Percentiles rank a stretch among this genome's conserved stretches.
Evolutionary conservation across 306 rosid genomes (phyloP).

Genomic region (Glycine latifolia): DNA sequence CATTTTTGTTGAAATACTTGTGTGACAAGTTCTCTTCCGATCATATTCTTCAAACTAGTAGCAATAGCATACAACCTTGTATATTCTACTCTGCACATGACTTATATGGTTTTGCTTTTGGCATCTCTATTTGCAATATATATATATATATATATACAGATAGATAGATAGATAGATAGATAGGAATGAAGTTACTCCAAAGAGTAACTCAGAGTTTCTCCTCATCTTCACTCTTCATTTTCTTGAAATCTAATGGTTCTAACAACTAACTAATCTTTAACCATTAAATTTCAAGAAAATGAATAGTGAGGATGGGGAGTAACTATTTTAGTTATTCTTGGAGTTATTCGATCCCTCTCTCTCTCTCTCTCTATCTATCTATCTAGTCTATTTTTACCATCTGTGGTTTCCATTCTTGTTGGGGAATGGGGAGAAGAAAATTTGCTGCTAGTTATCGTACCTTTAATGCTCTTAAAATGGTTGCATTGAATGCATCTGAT

Average conservation of each 20-base stretch:
- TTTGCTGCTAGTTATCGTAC: conserved; percentile 8
- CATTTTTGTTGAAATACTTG: neutral
- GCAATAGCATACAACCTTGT: neutral
- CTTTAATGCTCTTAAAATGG: neutral
- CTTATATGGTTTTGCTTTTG: neutral
- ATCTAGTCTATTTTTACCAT: neutral
- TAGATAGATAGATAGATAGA: too few species aligned
- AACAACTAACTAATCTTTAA: too few species aligned
- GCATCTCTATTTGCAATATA: neutral
- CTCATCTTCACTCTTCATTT: too few species aligned
- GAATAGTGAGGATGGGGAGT: too few species aligned
- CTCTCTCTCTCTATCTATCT: too few species aligned
- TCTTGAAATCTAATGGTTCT: too few species aligned
- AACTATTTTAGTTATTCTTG: too few species aligned
- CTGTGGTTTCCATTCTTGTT: neutral
- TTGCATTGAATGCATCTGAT: conserved; percentile 36
- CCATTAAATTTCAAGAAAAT: too few species aligned
- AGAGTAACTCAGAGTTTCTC: too few species aligned
- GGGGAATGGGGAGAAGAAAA: neutral
- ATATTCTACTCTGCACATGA: neutral
- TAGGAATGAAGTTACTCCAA: too few species aligned
- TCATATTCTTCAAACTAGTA: conserved; percentile 7
- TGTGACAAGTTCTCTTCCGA: neutral
- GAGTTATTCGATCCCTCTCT: too few species aligned
- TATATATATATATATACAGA: too few species aligned